Conservation (phyloP, 208 protist genomes). For the Borovskyia barvae region DNA sequence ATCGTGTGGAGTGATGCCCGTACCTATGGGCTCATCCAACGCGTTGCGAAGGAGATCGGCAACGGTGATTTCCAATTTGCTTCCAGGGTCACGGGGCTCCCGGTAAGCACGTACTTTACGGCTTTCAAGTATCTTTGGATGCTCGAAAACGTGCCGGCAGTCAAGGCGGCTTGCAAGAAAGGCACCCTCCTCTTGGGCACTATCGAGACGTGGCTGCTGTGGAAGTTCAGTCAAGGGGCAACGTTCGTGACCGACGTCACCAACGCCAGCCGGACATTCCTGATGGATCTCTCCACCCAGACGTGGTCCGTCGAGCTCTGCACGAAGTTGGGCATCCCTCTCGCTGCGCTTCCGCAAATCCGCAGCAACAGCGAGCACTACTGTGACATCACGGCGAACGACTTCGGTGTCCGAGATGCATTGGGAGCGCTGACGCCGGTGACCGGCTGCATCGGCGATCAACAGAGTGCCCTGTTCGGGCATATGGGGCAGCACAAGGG, state of each 20-base stretch:
- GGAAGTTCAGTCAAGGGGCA: conserved; percentile 84
- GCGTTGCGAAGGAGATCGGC: conserved; percentile 37
- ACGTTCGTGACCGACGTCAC: conserved; percentile 95
- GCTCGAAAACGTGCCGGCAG: conserved; percentile 92
- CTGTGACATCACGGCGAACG: conserved; percentile 35
- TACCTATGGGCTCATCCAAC: conserved; percentile 54
- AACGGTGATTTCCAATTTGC: conserved; percentile 48
- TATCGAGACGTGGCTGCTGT: conserved; percentile 98
- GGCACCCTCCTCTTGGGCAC: conserved; percentile 93
- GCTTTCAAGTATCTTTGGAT: conserved; percentile 97
- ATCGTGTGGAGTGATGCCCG: conserved; percentile 94
- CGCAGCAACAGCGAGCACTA: conserved; percentile 79
- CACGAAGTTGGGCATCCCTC: conserved; percentile 79
- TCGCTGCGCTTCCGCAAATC: conserved; percentile 90
- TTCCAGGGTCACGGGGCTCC: conserved; percentile 84
- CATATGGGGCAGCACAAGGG: conserved; percentile 92
- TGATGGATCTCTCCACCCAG: conserved; percentile 96
- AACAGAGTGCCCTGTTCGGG: conserved; percentile 96
- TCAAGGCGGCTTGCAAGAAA: conserved; percentile 67
- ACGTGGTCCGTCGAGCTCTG: conserved; percentile 93
- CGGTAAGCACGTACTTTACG: conserved; percentile 96
- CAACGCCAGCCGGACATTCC: conserved; percentile 97
- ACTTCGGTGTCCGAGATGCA: conserved; percentile 26
- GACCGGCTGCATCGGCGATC: conserved; percentile 95
- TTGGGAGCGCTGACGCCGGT: conserved; percentile 56